Conservation (phyloP, 2,329 filamentous ascomycete species). For the Elsinoe ampelina region DNA sequence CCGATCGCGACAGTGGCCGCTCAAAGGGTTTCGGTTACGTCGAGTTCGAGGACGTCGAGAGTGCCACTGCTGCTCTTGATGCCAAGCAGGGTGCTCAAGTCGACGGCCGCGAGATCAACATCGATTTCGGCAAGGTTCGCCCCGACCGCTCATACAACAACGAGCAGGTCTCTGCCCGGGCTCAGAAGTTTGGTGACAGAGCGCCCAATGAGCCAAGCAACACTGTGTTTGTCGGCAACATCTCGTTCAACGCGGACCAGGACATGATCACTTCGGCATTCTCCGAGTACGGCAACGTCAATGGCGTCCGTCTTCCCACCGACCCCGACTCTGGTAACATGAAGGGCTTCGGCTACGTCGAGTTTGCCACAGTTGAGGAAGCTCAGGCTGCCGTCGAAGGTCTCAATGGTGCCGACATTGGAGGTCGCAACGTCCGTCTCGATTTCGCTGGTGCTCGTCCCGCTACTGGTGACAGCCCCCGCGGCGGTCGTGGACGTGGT, state of each 20-base stretch:
- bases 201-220: conserved; percentile 67
- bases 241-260: conserved; percentile 75
- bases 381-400: conserved; percentile 64
- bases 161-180: conserved; percentile 46
- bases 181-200: conserved; percentile 63
- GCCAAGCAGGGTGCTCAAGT: conserved; percentile 66
- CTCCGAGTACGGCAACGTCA: conserved; percentile 58
- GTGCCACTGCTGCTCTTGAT: conserved; percentile 62
- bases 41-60: conserved; percentile 62
- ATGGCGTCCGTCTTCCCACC: conserved; percentile 78
- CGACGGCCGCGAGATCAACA: conserved; percentile 64
- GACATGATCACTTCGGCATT: conserved; percentile 67
- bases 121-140: conserved; percentile 66
- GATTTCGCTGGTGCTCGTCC: conserved; percentile 61
- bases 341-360: conserved; percentile 91
- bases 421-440: conserved; percentile 66
- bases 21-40: conserved; percentile 91
- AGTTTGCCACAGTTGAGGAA: conserved; percentile 73
- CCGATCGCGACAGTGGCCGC: conserved; percentile 68
- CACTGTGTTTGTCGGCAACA: conserved; percentile 85
- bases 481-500: conserved; percentile 30
- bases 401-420: conserved; percentile 62
- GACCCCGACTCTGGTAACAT: conserved; percentile 73
- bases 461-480: conserved; percentile 34
- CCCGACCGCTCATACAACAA: conserved; percentile 46